Conservation (phyloP, 805 yeast species). For the Sporopachydermia lactativora region DNA sequence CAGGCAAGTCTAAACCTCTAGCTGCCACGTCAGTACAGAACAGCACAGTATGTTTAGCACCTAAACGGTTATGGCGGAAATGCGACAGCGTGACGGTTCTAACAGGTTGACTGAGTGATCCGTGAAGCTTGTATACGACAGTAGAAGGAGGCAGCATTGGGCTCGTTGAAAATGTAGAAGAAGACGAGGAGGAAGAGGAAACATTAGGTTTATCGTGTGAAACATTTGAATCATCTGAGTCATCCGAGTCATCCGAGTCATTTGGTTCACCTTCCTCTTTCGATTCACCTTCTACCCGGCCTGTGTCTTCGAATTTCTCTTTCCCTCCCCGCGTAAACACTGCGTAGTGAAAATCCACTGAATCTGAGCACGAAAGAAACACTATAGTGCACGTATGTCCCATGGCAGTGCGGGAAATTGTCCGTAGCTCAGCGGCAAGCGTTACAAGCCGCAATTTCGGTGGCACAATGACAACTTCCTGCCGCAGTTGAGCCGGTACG, state of each 20-base stretch:
- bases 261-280: constrained; percentile 9
- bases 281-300: constrained; percentile 15
- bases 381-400: constrained; percentile 76
- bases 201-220: constrained; percentile 13
- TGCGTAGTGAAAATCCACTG: constrained; percentile 87
- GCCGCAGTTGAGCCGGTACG: constrained; percentile 87
- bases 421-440: constrained; percentile 49
- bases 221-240: constrained; percentile 16
- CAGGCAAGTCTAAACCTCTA: constrained; percentile 88
- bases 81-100: constrained; percentile 66
- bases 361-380: constrained; percentile 86
- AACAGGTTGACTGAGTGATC: constrained; percentile 72
- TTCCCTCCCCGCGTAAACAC: constrained; percentile 52
- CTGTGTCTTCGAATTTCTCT: constrained; percentile 14
- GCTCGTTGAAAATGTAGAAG: constrained; percentile 34
- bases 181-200: no score
- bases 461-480: constrained; percentile 73
- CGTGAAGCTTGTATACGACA: constrained; percentile 65
- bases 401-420: constrained; percentile 22
- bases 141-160: constrained; percentile 35
- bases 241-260: constrained; percentile 20
- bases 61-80: constrained; percentile 25
- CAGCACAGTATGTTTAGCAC: constrained; percentile 42
- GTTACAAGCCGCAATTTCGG: constrained; percentile 84
- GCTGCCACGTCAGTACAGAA: constrained; percentile 97